Conservation (phyloP, 208 protist genomes). For the Plasmodiophora brassicae region DNA sequence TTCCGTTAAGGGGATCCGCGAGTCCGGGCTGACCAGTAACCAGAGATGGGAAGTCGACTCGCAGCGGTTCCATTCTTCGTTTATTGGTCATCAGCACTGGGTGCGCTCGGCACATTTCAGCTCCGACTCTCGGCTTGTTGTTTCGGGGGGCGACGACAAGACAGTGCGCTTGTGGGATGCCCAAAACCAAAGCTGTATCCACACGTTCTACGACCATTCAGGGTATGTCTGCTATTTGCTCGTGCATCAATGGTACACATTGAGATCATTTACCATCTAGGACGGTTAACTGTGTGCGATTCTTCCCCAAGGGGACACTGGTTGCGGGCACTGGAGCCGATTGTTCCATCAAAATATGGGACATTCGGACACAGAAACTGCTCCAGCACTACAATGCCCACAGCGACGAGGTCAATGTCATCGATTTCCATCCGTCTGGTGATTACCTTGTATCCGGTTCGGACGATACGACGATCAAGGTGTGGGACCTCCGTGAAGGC, state of each 20-base stretch:
- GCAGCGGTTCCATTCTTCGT: slow-evolving; percentile 22
- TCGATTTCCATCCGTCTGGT: slow-evolving; percentile 65
- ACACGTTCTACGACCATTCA: slow-evolving; percentile 64
- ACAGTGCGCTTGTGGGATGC: slow-evolving; percentile 69
- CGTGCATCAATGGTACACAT: background rate
- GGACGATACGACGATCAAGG: slow-evolving; percentile 62
- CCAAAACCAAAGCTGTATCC: slow-evolving; percentile 44
- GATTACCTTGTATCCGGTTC: slow-evolving; percentile 65
- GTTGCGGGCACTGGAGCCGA: slow-evolving; percentile 56
- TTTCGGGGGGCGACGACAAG: slow-evolving; percentile 67
- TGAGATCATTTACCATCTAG: slow-evolving; percentile 36
- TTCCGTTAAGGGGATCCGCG: too few species aligned
- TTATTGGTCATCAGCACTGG: slow-evolving; percentile 69
- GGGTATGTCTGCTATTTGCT: slow-evolving; percentile 29
- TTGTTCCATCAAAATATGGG: slow-evolving; percentile 68
- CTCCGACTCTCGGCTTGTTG: slow-evolving; percentile 57
- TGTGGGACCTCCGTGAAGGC: slow-evolving; percentile 69
- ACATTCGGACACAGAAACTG: slow-evolving; percentile 62
- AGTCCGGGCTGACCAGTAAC: background rate
- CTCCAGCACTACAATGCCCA: slow-evolving; percentile 71
- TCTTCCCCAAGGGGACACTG: slow-evolving; percentile 61
- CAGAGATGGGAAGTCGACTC: slow-evolving; percentile 39
- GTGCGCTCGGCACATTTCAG: slow-evolving; percentile 60
- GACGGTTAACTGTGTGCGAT: slow-evolving; percentile 56
- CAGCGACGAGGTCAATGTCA: slow-evolving; percentile 53